Evolutionary conservation across 139 green algal species (phyloP).

Genomic region (Marvania coccoides): DNA sequence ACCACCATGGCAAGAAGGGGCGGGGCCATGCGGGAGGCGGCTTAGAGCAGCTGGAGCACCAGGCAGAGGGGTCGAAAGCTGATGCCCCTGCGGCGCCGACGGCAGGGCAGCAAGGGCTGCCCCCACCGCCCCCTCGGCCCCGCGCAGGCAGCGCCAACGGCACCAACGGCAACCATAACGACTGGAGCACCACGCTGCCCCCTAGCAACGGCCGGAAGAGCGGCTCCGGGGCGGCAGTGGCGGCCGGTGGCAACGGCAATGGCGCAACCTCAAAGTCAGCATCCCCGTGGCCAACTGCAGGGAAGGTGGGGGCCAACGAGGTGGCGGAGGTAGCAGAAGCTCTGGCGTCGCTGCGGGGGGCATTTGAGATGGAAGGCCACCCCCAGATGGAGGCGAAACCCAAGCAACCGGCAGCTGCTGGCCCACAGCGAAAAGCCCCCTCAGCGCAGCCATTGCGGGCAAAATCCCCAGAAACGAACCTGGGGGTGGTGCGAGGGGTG

Average conservation of each 20-base stretch:
- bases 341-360: constrained; percentile 13
- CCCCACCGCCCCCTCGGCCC: too few relatives aligned
- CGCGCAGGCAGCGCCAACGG: constrained; percentile 12
- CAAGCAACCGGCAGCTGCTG: neutral
- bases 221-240: too few relatives aligned
- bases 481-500: neutral
- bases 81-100: too few relatives aligned
- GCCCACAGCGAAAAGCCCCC: neutral
- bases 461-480: too few relatives aligned
- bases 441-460: too few relatives aligned
- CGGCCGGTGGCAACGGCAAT: constrained; percentile 19
- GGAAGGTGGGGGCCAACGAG: neutral
- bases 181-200: too few relatives aligned
- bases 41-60: too few relatives aligned
- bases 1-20: too few relatives aligned
- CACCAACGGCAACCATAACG: constrained; percentile 7
- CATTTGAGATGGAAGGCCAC: constrained; percentile 1
- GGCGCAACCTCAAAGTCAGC: constrained; percentile 13
- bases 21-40: too few relatives aligned
- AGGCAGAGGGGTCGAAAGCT: too few relatives aligned
- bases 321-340: constrained; percentile 23
- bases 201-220: too few relatives aligned
- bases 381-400: constrained; percentile 4
- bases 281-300: neutral
- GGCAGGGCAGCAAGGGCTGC: constrained; percentile 1